phyloP scores from a whole-genome alignment of 2,329 filamentous ascomycete genomes.

The Corinectria fuckeliana region DNA sequence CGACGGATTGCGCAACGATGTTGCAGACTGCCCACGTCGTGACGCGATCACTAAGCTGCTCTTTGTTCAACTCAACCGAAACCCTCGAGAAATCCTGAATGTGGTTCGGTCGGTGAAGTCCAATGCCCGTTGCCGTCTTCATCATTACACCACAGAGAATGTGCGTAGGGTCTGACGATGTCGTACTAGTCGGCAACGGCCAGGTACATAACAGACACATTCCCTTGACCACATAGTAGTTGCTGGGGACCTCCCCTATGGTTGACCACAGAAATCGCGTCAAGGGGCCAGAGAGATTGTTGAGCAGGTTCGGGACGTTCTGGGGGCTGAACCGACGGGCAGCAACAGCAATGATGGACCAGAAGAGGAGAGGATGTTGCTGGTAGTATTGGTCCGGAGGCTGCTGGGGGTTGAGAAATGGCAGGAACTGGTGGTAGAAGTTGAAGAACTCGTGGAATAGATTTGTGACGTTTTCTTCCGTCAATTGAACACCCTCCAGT shows the following conservation, averaged over 20 bases:
- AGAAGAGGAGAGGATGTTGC: constrained; percentile 83
- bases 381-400: constrained; percentile 76
- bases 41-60: constrained; percentile 79
- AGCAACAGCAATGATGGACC: constrained; percentile 80
- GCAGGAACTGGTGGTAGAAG: constrained; percentile 78
- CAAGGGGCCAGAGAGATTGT: constrained; percentile 70
- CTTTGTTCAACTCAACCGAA: constrained; percentile 75
- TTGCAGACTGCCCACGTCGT: constrained; percentile 87
- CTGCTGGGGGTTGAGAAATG: constrained; percentile 72
- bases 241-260: constrained; percentile 77
- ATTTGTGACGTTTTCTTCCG: constrained; percentile 65
- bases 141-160: constrained; percentile 85
- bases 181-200: constrained; percentile 83
- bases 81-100: constrained; percentile 84
- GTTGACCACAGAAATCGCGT: constrained; percentile 79
- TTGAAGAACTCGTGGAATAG: constrained; percentile 79
- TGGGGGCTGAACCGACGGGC: constrained; percentile 69
- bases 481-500: constrained; percentile 68
- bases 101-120: constrained; percentile 80
- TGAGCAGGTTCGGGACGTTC: constrained; percentile 67
- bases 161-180: constrained; percentile 80
- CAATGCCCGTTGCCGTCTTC: constrained; percentile 84
- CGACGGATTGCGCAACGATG: constrained; percentile 80
- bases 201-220: constrained; percentile 81
- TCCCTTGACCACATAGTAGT: constrained; percentile 82